These are phyloP conservation scores for Golubevia pallescens DNA, from an alignment of 1,284 basidiomycete species.

Conservation along the genomic window DNA sequence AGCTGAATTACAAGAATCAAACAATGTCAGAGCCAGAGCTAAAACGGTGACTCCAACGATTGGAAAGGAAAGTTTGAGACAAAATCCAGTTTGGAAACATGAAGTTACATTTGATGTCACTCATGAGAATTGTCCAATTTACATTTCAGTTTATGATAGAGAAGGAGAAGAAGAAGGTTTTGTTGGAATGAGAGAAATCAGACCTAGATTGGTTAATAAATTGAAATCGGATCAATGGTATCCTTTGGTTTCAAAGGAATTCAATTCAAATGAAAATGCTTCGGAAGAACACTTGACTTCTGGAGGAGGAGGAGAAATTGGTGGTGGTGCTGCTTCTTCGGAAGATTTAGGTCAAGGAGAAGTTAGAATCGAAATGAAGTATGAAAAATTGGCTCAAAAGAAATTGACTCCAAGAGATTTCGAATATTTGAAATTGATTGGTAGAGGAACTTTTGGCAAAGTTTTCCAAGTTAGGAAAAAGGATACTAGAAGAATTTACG, in stretches of 20 bases:
- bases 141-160: conserved; percentile 65
- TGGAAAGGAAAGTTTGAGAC: conserved; percentile 11
- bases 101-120: conserved; percentile 65
- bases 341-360: conserved; percentile 23
- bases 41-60: conserved; percentile 32
- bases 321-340: conserved; percentile 19
- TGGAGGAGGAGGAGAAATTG: conserved; percentile 22
- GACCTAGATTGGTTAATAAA: conserved; percentile 58
- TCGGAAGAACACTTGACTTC: conserved; percentile 8
- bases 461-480: conserved; percentile 66
- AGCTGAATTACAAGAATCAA: not conserved
- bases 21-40: conserved; percentile 16
- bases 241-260: conserved; percentile 29
- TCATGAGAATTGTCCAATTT: conserved; percentile 58
- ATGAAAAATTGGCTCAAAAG: conserved; percentile 55
- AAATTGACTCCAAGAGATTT: conserved; percentile 64
- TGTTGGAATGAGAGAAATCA: conserved; percentile 62
- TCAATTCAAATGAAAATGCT: conserved; percentile 6
- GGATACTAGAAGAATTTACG: conserved; percentile 66
- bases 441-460: conserved; percentile 65
- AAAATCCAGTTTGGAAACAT: conserved; percentile 65
- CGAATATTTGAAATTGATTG: conserved; percentile 65
- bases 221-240: conserved; percentile 64
- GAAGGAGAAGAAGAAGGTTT: conserved; percentile 62
- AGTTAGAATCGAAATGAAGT: conserved; percentile 50